These are phyloP conservation scores for Botrytis porri DNA, from an alignment of 2,329 filamentous ascomycete species.

Conservation along the genomic window DNA sequence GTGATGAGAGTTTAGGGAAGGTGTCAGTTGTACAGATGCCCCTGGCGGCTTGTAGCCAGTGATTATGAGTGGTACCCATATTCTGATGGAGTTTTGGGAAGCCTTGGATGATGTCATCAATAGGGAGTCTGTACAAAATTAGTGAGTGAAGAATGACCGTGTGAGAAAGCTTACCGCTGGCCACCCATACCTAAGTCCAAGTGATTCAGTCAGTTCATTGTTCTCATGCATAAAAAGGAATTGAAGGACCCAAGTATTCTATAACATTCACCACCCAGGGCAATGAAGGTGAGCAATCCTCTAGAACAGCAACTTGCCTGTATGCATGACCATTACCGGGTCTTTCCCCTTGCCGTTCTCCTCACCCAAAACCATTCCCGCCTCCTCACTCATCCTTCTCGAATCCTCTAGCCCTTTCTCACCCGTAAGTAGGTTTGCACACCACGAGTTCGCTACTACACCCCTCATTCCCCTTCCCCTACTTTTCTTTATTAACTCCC, in stretches of 20 bases:
- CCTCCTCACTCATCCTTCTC: not conserved
- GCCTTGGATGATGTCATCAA: constrained; percentile 3
- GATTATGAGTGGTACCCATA: constrained; percentile 60
- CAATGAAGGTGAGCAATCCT: not conserved
- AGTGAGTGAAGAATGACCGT: not conserved
- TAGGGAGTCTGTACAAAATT: not conserved
- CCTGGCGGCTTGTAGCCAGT: constrained; percentile 82
- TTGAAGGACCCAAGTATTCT: not conserved
- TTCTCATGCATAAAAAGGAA: not conserved
- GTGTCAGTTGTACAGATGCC: constrained; percentile 99
- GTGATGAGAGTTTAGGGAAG: constrained; percentile 91
- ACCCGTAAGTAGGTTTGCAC: not conserved
- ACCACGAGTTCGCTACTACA: not conserved
- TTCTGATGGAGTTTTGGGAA: not conserved
- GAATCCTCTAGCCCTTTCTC: not conserved
- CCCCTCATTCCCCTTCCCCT: not conserved
- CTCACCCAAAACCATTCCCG: not conserved
- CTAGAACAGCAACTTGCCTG: not conserved
- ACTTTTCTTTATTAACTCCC: constrained; percentile 60
- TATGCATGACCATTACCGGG: constrained; percentile 3
- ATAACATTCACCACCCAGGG: not conserved
- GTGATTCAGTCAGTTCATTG: not conserved
- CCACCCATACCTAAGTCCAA: not conserved
- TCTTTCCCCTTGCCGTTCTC: not conserved
- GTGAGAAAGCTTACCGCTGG: not conserved